A percentile compares a stretch with the other conserved stretches of the same genome.
Evolutionary conservation across 345 rosid species (phyloP).

Genomic region (Arabis alpina): DNA sequence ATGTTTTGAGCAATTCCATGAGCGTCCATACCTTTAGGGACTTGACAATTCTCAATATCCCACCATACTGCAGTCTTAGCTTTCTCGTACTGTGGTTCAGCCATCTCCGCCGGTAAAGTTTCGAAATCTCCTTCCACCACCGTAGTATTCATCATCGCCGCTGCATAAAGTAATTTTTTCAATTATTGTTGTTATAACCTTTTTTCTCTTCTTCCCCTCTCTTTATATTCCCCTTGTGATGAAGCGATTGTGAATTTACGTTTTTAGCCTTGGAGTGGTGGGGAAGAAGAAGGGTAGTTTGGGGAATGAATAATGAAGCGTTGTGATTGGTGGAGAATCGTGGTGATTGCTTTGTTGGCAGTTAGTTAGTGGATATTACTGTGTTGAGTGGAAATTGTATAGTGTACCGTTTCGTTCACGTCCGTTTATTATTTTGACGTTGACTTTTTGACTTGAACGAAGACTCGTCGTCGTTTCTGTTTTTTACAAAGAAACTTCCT

Average conservation of each 20-base stretch:
- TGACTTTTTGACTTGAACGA: background rate
- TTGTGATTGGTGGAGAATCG: constrained; percentile 25
- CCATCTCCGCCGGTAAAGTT: constrained; percentile 23
- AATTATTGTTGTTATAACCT: background rate
- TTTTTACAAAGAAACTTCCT: constrained; percentile 22
- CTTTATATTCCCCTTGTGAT: background rate
- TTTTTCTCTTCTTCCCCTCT: background rate
- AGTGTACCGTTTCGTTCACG: constrained; percentile 18
- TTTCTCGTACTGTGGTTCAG: constrained; percentile 61
- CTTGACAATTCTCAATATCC: constrained; percentile 95
- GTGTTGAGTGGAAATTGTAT: constrained; percentile 20
- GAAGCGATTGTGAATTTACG: background rate
- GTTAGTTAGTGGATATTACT: constrained; percentile 11
- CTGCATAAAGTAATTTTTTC: background rate
- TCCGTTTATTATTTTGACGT: constrained; percentile 28
- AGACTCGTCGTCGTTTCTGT: constrained; percentile 20
- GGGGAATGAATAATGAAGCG: background rate
- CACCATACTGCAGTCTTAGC: constrained; percentile 95
- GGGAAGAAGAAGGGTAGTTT: background rate
- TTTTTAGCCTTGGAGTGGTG: background rate
- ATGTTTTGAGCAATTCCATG: constrained; percentile 87
- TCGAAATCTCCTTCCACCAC: constrained; percentile 17
- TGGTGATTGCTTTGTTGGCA: constrained; percentile 24
- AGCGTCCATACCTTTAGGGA: constrained; percentile 68
- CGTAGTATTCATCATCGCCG: constrained; percentile 9